Percentiles rank a stretch among this genome's conserved stretches.
Evolutionary conservation across 257 asterid species (phyloP).

Genomic region (Solanum rostratum): DNA sequence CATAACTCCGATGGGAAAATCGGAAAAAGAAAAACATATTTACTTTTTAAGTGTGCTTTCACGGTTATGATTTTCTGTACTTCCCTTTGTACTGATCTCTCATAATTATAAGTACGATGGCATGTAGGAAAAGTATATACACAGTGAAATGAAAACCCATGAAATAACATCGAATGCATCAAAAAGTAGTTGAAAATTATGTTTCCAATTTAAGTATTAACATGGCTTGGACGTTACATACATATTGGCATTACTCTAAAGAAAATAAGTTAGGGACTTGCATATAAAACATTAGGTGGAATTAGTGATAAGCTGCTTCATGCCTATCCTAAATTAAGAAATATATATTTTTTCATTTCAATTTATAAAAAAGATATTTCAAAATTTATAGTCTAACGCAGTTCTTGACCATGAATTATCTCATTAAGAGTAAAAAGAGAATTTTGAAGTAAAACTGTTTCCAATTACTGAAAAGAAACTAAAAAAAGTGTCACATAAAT

Average conservation of each 20-base stretch:
- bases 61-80: neutral
- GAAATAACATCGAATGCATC: neutral
- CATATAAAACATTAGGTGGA: neutral
- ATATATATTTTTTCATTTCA: fast-evolving
- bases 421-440: neutral
- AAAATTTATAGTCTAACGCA: neutral
- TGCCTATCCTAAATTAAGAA: neutral
- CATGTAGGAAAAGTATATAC: neutral
- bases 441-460: neutral
- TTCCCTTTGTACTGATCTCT: neutral
- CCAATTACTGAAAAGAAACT: neutral
- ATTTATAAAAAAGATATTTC: neutral
- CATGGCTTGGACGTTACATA: neutral
- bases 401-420: neutral
- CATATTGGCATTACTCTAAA: neutral
- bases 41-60: neutral
- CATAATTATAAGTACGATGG: neutral
- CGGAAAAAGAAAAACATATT: neutral
- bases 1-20: too few relatives aligned
- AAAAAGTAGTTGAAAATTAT: neutral
- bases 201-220: neutral
- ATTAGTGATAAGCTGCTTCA: neutral
- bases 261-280: neutral
- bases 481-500: neutral
- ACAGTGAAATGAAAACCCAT: neutral